Base-by-base conservation (phyloP, 2,329 filamentous ascomycete genomes). In the Arthrinium phaeospermum region DNA sequence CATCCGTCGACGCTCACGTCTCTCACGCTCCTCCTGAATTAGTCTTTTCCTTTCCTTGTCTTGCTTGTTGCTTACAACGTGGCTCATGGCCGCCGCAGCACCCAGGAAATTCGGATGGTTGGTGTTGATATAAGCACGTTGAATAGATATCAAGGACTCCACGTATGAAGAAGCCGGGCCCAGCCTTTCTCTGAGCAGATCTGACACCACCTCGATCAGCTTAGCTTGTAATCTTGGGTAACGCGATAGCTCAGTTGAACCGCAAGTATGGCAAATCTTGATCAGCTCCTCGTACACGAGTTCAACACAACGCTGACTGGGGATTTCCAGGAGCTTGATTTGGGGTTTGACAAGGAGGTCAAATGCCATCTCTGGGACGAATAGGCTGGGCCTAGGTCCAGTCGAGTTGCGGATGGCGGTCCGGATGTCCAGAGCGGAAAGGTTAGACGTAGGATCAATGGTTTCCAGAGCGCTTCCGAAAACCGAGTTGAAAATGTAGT, bases 21-120 rank as follows among this genome's bases (percentile, higher is more conserved):
- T 94, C 76, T 95, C 92, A 76, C 93, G 91, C 82, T 98, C 95
- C 77, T 97, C 95, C 72, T 94, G 92, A 24, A 94, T 86, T 57
- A 93, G 83, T 51, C 88, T 90, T 82, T 94, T 95, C 82, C 94
- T 92, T 83, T 99, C 96, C 77, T 95, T 92, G 76, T 99, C 96
- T 81, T 98, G 95, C 84, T 96, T 98, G 80, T 93, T 96, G 80
- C 91, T 94, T 74, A 99, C 97, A 67, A 99, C 96, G 68, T 96
- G 95, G 76, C 94, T 96, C 96, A 99, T 99, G 74, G 96, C 96
- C 47, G 95, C 96, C 30, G 96, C 96, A 22, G 96, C 96, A 64
- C 96, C 96, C 22, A 98, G 90, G 86, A 99, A 99, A 83, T 99
- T 99, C 68, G 96, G 96, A 81, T 99, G 96, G 80, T 99, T 99